These are phyloP conservation scores for Mortierella sp. DNA, from an alignment of 371 early-diverging fungal genomes.

Conservation along the genomic window DNA sequence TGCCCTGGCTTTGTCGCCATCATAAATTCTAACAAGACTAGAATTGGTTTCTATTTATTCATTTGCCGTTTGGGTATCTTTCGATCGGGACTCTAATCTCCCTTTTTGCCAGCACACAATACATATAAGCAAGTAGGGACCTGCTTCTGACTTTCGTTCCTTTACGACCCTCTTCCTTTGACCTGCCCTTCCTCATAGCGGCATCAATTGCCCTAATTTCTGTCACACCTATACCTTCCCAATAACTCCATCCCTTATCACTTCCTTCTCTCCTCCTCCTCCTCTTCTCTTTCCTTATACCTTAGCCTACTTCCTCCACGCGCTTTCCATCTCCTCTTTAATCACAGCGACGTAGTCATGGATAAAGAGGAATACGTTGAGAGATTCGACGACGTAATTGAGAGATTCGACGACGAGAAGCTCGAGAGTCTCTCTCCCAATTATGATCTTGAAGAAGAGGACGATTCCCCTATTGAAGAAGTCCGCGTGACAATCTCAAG, in stretches of 20 bases:
- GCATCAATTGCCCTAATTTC: not conserved
- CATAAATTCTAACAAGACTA: not conserved
- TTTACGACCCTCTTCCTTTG: constrained; percentile 3
- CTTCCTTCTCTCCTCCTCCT: not conserved
- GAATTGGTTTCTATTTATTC: too few species aligned
- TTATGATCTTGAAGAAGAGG: constrained; percentile 70
- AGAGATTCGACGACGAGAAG: constrained; percentile 46
- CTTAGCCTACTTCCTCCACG: too few species aligned
- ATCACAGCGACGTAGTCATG: constrained; percentile 18
- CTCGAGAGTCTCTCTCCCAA: constrained; percentile 61
- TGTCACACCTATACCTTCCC: too few species aligned
- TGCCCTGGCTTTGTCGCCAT: too few species aligned
- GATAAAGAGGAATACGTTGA: constrained; percentile 31
- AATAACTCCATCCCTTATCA: too few species aligned
- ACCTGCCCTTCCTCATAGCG: not conserved
- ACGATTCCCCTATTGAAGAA: constrained; percentile 81
- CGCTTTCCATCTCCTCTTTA: not conserved
- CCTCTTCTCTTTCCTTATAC: not conserved
- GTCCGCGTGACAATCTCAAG: constrained; percentile 77
- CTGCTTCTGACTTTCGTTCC: not conserved
- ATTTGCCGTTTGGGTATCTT: not conserved
- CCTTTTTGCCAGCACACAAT: not conserved
- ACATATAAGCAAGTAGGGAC: not conserved
- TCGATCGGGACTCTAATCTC: not conserved
- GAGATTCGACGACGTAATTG: too few species aligned